Base-by-base conservation (phyloP, 2,329 filamentous ascomycete species). In the Triangularia setosa region DNA sequence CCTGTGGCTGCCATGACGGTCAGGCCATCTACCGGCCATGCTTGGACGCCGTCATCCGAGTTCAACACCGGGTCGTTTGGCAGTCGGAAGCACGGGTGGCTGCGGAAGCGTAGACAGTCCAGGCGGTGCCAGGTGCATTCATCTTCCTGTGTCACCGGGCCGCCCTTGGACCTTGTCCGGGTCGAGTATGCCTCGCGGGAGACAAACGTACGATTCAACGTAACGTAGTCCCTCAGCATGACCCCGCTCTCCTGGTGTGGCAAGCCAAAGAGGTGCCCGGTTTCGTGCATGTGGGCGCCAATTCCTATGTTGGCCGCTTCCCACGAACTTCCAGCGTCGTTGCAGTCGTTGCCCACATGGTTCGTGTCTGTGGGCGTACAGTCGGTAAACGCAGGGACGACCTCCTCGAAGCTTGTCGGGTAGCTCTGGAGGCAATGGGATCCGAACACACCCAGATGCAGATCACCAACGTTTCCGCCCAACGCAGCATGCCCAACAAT, bases 221-320 rank as follows among this genome's bases (percentile, higher is more conserved):
- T 88, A 30, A 93, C 87, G 74, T 96, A 97, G 75, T 97, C 94
- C 63, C 91, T 85, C 59, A 93, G 81, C 94, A 98, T 98, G 66
- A 98, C 83, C n/a, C 95, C 94, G 27, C 81, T 90, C 73, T 95
- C 92, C 73, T 96, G 92, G 73, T 96, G 91, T 9, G 92, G 92
- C 69, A 92, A 96, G 58, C 94, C 94, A 69, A 98, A 90, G 23
- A 97, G 77, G 77, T 96, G 94, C 3, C 94, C 94, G 0, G 90
- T 90, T 77, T 97, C 93, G 75, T 96, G 94, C 57, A 98, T 77
- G 76, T 98, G 94, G 9, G 92, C 93, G 7, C 94, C 94, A 68
- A 98, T 96, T 28, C 93, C 93, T 66, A 97, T 90, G 71, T 94
- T 96, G 25, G 92, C 93, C n/a, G 93, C 88, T 75, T 98, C 94